Evolutionary conservation across 345 rosid genomes (phyloP), one percentile per base, ranked within the genome.

Genomic region (Alliaria petiolata): DNA sequence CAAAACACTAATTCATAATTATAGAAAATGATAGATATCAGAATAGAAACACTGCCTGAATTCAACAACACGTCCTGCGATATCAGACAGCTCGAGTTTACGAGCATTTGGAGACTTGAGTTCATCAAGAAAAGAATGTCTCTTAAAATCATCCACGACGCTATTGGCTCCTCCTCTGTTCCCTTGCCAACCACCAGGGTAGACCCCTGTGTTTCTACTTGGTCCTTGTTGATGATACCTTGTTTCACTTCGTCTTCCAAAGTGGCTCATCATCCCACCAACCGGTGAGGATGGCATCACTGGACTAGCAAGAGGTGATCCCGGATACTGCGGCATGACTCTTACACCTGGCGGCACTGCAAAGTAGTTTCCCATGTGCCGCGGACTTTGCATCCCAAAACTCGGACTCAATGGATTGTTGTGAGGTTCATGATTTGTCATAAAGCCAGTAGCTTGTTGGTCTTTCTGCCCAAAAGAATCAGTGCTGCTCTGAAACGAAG

Each of bases 101-200:
- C 86, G 85, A 62, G 89, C 85, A 33, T 85, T 87, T 72, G 89
- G 85, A 73, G 96, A 86, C 82, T 88, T 93, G 55, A 93, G 80
- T 77, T 93, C 98, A 80, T 93, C 98, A 14, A 93, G 96, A 82
- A 90, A 93, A 51, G 88, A 85, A 85, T 80, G 86, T 50, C 84
- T 74, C 64, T 84, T 90, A 17, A 85, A 51, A 62, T 93, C 92
- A 73, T 86, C 89, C 56, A 74, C 81, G 58, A 49, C 75, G 70
- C 70, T 83, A 77, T 65, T 83, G 52, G 76, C 75, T 67, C 84
- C 77, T 71, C 85, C 90, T 81, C 89, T 86, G 72, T 76, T 89
- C 62, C 90, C 87, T 85, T 87, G 97, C 98, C 96, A 90, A 52
- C 88, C 90, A 78, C 88, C 88, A 79, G 91, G 80, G 81, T 85